A percentile compares a stretch with the other conserved stretches of the same genome.
Evolutionary conservation across 192 early-diverging fungal species (phyloP).

Genomic region (Podochytrium sp.): DNA sequence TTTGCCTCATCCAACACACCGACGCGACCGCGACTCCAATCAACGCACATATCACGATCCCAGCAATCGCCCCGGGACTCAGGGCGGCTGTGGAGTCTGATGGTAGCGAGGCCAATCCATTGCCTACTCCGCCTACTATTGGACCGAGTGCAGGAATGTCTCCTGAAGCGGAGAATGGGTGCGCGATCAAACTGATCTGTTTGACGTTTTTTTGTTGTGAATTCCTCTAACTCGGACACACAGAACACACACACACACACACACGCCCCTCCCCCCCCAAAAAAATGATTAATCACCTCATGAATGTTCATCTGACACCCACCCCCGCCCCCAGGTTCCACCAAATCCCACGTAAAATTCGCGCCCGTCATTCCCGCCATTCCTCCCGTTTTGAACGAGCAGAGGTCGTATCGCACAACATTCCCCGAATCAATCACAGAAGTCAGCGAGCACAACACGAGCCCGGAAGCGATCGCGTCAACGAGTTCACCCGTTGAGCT

Average conservation of each 20-base stretch:
- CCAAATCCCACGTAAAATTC: background rate
- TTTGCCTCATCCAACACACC: background rate
- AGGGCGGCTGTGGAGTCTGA: background rate
- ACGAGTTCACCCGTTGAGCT: background rate
- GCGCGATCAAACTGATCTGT: background rate
- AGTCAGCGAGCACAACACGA: background rate
- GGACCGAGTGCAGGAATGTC: background rate
- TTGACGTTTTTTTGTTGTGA: background rate
- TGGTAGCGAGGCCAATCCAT: no score
- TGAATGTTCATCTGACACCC: constrained; percentile 7
- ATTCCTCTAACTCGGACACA: no score
- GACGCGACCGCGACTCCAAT: background rate
- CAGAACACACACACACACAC: no score
- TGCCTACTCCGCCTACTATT: background rate
- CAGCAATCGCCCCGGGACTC: constrained; percentile 2
- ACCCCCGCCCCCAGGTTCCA: background rate
- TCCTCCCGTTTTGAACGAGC: background rate
- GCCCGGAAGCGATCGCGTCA: background rate
- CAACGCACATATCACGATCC: background rate
- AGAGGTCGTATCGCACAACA: background rate
- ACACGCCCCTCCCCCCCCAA: no score
- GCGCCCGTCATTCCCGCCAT: background rate
- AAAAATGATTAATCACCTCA: background rate
- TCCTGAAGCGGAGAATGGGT: background rate
- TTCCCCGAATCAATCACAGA: background rate